phyloP scores from a whole-genome alignment of 768 basidiomycete genomes.

The Mycena alexandri region DNA sequence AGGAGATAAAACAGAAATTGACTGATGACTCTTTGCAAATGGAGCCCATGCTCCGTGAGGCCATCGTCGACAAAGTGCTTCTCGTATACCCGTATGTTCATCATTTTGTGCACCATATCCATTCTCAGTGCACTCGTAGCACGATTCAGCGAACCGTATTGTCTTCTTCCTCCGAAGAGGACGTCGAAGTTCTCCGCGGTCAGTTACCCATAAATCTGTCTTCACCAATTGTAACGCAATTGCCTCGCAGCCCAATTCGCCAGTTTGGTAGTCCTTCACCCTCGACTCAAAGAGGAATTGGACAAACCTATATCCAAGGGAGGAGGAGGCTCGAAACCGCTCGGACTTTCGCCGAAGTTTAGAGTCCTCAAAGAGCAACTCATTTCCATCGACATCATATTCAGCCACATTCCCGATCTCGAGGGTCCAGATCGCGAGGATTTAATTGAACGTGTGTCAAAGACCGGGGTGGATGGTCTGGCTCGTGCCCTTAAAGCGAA shows the following conservation, averaged over 20 bases:
- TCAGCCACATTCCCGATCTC: constrained; percentile 25
- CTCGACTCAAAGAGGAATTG: constrained; percentile 28
- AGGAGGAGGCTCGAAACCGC: not conserved
- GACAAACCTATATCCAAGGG: not conserved
- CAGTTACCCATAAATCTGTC: not conserved
- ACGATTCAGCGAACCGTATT: constrained; percentile 20
- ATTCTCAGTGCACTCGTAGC: constrained; percentile 7
- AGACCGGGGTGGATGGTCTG: constrained; percentile 21
- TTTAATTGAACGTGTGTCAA: constrained; percentile 24
- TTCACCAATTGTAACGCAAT: not conserved
- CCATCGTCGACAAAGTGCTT: constrained; percentile 40
- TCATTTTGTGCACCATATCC: not conserved
- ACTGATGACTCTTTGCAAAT: constrained; percentile 22
- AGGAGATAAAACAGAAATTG: constrained; percentile 25
- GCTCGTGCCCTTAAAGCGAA: constrained; percentile 5
- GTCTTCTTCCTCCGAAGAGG: constrained; percentile 28
- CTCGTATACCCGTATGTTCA: constrained; percentile 25
- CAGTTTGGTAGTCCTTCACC: constrained; percentile 16
- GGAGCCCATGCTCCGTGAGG: constrained; percentile 41
- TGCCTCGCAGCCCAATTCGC: constrained; percentile 14
- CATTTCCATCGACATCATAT: constrained; percentile 25
- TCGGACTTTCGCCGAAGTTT: constrained; percentile 22
- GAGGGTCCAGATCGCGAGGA: constrained; percentile 33
- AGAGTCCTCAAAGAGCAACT: constrained; percentile 34
- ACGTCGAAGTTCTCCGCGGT: constrained; percentile 25